Evolutionary conservation across 108 stramenopile genomes (phyloP).

Genomic region (Cyclostephanos invisitatus): DNA sequence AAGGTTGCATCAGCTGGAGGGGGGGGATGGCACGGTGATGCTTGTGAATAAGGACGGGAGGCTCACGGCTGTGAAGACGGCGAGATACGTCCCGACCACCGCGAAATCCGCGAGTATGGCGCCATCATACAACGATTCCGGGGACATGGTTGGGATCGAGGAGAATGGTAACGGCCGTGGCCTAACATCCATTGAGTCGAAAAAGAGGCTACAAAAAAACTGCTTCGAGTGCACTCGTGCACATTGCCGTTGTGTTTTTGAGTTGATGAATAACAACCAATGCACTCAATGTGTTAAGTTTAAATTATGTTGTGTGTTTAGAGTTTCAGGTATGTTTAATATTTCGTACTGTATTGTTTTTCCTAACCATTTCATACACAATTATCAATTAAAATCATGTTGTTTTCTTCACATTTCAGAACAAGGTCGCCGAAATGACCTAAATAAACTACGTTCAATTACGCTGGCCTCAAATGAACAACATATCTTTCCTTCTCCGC

Average conservation of each 20-base stretch:
- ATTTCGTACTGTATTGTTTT: too few relatives aligned
- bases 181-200: too few relatives aligned
- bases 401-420: background rate
- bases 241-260: too few relatives aligned
- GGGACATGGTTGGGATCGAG: conserved; percentile 81
- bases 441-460: too few relatives aligned
- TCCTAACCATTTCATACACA: too few relatives aligned
- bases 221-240: too few relatives aligned
- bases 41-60: conserved; percentile 72
- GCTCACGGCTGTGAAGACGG: conserved; percentile 73
- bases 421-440: background rate
- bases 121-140: conserved; percentile 82
- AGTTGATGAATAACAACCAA: too few relatives aligned
- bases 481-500: background rate
- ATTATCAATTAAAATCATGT: too few relatives aligned
- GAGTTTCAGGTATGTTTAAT: too few relatives aligned
- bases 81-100: conserved; percentile 76
- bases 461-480: background rate
- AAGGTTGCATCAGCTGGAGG: conserved; percentile 94
- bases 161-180: conserved; percentile 13
- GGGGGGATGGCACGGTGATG: conserved; percentile 72
- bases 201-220: too few relatives aligned
- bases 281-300: too few relatives aligned
- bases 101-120: conserved; percentile 76
- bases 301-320: too few relatives aligned